Percentiles rank a stretch among this genome's conserved stretches.
Conservation (phyloP, 1,284 basidiomycete genomes). For the Naganishia sp. region DNA sequence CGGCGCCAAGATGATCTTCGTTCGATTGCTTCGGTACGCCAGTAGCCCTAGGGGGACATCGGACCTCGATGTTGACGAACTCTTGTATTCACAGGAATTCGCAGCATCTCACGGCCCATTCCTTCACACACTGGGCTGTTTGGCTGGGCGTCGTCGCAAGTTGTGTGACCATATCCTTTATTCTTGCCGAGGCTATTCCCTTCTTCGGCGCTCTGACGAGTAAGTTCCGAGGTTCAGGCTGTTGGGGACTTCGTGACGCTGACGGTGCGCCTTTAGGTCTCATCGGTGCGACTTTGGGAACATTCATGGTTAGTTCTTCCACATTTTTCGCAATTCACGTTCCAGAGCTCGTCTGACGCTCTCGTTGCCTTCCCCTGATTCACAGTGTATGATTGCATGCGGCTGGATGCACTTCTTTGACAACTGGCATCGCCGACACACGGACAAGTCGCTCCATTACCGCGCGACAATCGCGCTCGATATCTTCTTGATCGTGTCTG, state of each 20-base stretch:
- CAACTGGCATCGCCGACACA: conserved; percentile 35
- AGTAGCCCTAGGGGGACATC: neutral
- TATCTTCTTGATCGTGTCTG: conserved; percentile 43
- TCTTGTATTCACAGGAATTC: conserved; percentile 62
- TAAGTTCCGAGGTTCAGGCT: conserved; percentile 26
- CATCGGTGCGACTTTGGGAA: conserved; percentile 38
- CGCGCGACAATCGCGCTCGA: conserved; percentile 37
- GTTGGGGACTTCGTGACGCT: neutral
- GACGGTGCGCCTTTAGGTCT: conserved; percentile 38
- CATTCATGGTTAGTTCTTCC: conserved; percentile 27
- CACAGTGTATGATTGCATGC: conserved; percentile 30
- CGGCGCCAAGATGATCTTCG: conserved; percentile 45
- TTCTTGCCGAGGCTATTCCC: conserved; percentile 58
- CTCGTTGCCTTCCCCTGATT: too few relatives aligned
- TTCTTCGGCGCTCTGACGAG: conserved; percentile 45
- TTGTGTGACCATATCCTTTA: conserved; percentile 58
- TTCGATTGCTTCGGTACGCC: conserved; percentile 36
- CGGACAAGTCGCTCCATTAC: conserved; percentile 31
- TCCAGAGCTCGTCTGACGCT: too few relatives aligned
- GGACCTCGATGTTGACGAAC: conserved; percentile 59
- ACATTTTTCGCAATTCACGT: too few relatives aligned
- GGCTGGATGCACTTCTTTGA: conserved; percentile 40
- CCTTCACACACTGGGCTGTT: conserved; percentile 61
- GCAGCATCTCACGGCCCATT: conserved; percentile 62
- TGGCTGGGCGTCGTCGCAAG: conserved; percentile 61